Percentiles rank a stretch among this genome's conserved stretches.
Conservation (phyloP, 2,329 filamentous ascomycete genomes). For the Exophiala spinifera region DNA sequence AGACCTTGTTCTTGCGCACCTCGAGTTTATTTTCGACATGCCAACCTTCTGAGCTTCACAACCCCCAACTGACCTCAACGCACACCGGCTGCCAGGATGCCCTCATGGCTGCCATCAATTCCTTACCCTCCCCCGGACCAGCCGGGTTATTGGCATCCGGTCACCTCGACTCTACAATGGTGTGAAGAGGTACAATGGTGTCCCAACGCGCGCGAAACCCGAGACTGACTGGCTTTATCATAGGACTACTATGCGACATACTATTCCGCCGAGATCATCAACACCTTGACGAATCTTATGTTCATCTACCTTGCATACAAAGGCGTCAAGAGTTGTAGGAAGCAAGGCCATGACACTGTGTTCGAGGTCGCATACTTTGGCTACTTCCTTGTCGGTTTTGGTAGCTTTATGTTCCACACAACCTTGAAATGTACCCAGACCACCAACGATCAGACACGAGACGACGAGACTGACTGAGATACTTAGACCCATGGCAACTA, state of each 20-base stretch:
- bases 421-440: constrained; percentile 57
- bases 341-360: constrained; percentile 69
- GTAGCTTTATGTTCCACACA: constrained; percentile 62
- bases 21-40: not conserved
- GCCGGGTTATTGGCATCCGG: constrained; percentile 64
- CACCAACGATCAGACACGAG: not conserved
- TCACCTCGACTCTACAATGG: constrained; percentile 73
- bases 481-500: constrained; percentile 65
- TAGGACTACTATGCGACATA: constrained; percentile 73
- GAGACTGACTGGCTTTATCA: not conserved
- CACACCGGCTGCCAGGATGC: constrained; percentile 27
- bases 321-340: constrained; percentile 70
- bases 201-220: not conserved
- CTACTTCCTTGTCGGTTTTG: constrained; percentile 59
- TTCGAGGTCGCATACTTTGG: constrained; percentile 67
- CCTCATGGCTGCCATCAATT: constrained; percentile 43
- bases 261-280: constrained; percentile 75
- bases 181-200: constrained; percentile 65
- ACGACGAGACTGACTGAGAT: not conserved
- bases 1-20: no score
- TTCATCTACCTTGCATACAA: constrained; percentile 76
- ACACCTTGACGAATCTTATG: constrained; percentile 75
- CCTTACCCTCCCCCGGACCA: constrained; percentile 51
- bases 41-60: not conserved
- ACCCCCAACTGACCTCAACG: not conserved